Percentiles rank a stretch among this genome's conserved stretches.
These are phyloP conservation scores for Solanum chiquidenum DNA, from an alignment of 257 asterid species.

Conservation along the genomic window DNA sequence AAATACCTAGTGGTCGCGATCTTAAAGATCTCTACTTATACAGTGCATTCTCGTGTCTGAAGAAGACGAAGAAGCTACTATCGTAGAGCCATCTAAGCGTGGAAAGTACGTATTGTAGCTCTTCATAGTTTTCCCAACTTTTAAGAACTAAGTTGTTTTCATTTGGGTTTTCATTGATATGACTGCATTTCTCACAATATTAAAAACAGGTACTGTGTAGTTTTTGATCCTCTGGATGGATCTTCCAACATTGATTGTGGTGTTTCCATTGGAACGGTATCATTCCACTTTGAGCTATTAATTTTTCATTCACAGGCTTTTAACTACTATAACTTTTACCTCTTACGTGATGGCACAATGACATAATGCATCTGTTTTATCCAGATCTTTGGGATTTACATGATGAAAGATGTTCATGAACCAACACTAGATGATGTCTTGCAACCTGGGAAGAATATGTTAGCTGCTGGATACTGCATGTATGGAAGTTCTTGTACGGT, in stretches of 20 bases:
- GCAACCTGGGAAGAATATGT: conserved; percentile 93
- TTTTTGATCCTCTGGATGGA: conserved; percentile 95
- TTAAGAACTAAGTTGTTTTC: not conserved
- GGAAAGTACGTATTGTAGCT: conserved; percentile 54
- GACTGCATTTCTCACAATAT: not conserved
- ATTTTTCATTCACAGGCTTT: not conserved
- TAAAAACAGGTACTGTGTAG: conserved; percentile 76
- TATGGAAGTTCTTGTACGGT: conserved; percentile 98
- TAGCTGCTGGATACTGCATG: conserved; percentile 97
- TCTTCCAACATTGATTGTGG: conserved; percentile 98
- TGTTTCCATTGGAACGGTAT: conserved; percentile 92
- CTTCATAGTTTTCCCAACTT: not conserved
- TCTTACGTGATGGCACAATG: not conserved
- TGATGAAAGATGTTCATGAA: conserved; percentile 44
- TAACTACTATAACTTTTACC: not conserved
- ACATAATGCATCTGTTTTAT: conserved; percentile 6
- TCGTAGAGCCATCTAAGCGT: conserved; percentile 65
- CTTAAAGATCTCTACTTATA: not conserved
- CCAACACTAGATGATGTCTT: conserved; percentile 70
- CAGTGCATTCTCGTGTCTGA: conserved; percentile 97
- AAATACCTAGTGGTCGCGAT: not conserved
- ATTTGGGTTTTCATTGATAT: not conserved
- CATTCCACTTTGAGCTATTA: conserved; percentile 1
- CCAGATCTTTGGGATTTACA: conserved; percentile 85
- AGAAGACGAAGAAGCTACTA: conserved; percentile 86